Percentiles rank a stretch among this genome's conserved stretches.
Evolutionary conservation across 2,329 filamentous ascomycete species (phyloP).

Genomic region (Fusarium virguliforme): DNA sequence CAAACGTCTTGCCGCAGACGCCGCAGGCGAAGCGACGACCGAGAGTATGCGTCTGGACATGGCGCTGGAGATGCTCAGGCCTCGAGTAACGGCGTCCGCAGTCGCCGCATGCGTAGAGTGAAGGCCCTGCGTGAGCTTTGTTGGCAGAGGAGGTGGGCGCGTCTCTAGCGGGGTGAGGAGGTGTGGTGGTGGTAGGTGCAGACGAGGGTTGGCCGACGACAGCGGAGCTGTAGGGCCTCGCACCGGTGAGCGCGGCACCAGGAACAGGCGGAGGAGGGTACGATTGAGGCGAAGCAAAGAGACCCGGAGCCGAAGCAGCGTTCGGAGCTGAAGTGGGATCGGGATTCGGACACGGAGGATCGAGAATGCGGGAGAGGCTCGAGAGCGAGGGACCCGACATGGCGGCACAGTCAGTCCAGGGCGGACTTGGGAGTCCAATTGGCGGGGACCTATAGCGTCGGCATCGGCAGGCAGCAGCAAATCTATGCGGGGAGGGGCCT

Average conservation of each 20-base stretch:
- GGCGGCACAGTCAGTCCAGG: slow-evolving; percentile 29
- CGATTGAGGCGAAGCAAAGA: slow-evolving; percentile 33
- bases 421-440: slow-evolving; percentile 12
- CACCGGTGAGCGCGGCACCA: background rate
- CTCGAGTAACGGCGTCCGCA: slow-evolving; percentile 68
- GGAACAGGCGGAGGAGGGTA: slow-evolving; percentile 37
- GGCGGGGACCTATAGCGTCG: slow-evolving; percentile 12
- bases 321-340: slow-evolving; percentile 18
- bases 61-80: slow-evolving; percentile 69
- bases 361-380: slow-evolving; percentile 51
- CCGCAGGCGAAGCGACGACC: slow-evolving; percentile 67
- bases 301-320: slow-evolving; percentile 24
- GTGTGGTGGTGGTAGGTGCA: slow-evolving; percentile 9
- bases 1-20: slow-evolving; percentile 69
- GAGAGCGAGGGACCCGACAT: slow-evolving; percentile 56
- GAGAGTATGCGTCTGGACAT: slow-evolving; percentile 67
- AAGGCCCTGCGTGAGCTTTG: slow-evolving; percentile 51
- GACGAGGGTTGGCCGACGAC: slow-evolving; percentile 20
- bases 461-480: slow-evolving; percentile 8
- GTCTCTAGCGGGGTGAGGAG: slow-evolving; percentile 15
- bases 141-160: slow-evolving; percentile 23
- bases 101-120: slow-evolving; percentile 67
- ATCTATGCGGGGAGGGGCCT: slow-evolving; percentile 11
- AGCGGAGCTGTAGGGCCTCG: slow-evolving; percentile 24
- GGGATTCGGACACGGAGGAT: slow-evolving; percentile 50